phyloP scores from a whole-genome alignment of 371 early-diverging fungal species.

The Apophysomyces elegans region DNA sequence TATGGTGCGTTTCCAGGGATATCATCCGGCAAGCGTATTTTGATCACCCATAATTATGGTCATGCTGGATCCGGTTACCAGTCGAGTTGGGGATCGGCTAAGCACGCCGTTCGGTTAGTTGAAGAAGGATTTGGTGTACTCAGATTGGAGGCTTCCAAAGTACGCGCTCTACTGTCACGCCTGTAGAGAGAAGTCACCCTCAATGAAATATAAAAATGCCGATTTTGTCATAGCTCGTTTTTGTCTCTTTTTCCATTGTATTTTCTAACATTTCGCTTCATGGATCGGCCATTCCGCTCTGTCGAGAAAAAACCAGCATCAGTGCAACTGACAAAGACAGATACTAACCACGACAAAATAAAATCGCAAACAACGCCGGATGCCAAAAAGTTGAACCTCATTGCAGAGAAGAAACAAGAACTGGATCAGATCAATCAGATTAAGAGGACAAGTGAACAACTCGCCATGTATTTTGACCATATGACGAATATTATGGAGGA shows the following conservation, averaged over 20 bases:
- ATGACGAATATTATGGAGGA: background rate
- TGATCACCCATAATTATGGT: conserved; percentile 77
- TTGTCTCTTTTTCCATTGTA: background rate
- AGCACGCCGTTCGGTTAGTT: conserved; percentile 51
- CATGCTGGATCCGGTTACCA: conserved; percentile 70
- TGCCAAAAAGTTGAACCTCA: background rate
- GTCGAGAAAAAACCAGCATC: background rate
- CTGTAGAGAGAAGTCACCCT: background rate
- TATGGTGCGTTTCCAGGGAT: conserved; percentile 16
- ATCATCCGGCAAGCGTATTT: conserved; percentile 41
- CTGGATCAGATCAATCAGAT: conserved; percentile 3
- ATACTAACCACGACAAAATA: background rate
- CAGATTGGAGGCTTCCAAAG: conserved; percentile 14
- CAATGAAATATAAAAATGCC: background rate
- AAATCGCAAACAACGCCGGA: background rate
- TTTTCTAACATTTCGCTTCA: background rate
- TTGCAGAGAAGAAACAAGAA: conserved; percentile 7
- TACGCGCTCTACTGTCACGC: conserved; percentile 16
- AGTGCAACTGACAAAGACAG: background rate
- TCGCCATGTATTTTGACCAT: background rate
- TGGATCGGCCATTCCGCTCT: background rate
- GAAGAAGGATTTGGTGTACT: conserved; percentile 34
- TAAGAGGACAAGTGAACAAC: background rate
- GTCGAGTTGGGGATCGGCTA: conserved; percentile 75
- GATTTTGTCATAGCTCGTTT: background rate